Percentiles rank a stretch among this genome's conserved stretches.
Evolutionary conservation across 768 basidiomycete species (phyloP).

Genomic region (Mycena maculata): DNA sequence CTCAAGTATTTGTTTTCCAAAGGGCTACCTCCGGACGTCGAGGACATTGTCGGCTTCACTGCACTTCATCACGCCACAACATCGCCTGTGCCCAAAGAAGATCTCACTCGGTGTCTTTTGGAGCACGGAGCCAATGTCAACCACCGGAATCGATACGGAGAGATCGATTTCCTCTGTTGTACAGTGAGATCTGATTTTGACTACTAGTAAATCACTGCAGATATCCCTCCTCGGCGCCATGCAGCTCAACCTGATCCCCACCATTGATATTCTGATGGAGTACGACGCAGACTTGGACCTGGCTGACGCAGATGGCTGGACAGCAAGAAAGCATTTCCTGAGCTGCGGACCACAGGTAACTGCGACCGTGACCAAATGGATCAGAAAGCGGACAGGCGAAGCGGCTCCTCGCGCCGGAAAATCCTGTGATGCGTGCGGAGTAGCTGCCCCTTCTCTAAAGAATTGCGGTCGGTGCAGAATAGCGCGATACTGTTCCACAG

Average conservation of each 20-base stretch:
- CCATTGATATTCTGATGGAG: slow-evolving; percentile 62
- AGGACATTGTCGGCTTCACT: slow-evolving; percentile 61
- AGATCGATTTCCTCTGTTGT: slow-evolving; percentile 38
- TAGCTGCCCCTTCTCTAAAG: slow-evolving; percentile 51
- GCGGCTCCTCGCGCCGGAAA: slow-evolving; percentile 56
- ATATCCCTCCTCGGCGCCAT: slow-evolving; percentile 26
- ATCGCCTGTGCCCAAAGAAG: slow-evolving; percentile 36
- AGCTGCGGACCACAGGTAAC: slow-evolving; percentile 32
- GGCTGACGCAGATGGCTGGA: slow-evolving; percentile 44
- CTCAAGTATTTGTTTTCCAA: slow-evolving; percentile 55
- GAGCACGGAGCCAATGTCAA: slow-evolving; percentile 61
- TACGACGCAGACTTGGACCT: slow-evolving; percentile 59
- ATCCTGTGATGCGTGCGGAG: slow-evolving; percentile 49
- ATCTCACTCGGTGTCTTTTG: slow-evolving; percentile 54
- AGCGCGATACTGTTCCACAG: slow-evolving; percentile 62
- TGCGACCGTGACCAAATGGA: slow-evolving; percentile 26
- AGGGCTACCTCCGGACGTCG: slow-evolving; percentile 53
- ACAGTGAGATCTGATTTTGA: too few relatives aligned
- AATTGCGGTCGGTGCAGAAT: slow-evolving; percentile 58
- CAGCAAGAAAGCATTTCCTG: slow-evolving; percentile 20
- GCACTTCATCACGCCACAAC: slow-evolving; percentile 61
- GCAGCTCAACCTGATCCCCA: slow-evolving; percentile 40
- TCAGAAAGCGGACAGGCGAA: slow-evolving; percentile 58
- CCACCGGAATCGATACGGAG: slow-evolving; percentile 61
- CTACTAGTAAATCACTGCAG: neutral